Evolutionary conservation across 768 basidiomycete species (phyloP).

Genomic region (Clitopilus hobsonii): DNA sequence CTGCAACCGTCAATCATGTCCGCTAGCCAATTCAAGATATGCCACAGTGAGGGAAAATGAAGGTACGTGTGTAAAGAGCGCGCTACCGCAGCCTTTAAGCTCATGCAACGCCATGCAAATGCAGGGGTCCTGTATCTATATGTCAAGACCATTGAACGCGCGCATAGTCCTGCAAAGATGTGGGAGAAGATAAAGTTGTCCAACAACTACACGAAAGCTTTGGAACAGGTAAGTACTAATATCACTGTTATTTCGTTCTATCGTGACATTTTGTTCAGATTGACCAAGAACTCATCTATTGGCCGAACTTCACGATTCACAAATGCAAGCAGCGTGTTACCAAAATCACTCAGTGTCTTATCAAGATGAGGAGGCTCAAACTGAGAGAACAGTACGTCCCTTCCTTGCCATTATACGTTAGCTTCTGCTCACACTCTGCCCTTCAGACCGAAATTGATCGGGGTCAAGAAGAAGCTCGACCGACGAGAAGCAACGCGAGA

Average conservation of each 20-base stretch:
- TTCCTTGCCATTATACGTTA: background rate
- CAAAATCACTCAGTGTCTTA: constrained; percentile 98
- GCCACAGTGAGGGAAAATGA: constrained; percentile 97
- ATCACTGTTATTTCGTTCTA: constrained; percentile 2
- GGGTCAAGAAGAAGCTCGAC: constrained; percentile 96
- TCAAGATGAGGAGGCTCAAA: constrained; percentile 93
- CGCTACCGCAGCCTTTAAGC: too few species aligned
- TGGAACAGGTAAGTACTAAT: constrained; percentile 69
- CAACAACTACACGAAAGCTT: constrained; percentile 90
- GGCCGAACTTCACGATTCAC: constrained; percentile 96
- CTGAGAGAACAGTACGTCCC: constrained; percentile 75
- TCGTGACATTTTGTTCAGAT: constrained; percentile 49
- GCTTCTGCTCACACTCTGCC: background rate
- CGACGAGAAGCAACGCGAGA: constrained; percentile 89
- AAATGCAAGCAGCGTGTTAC: constrained; percentile 99
- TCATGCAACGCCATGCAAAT: too few species aligned
- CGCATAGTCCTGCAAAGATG: constrained; percentile 94
- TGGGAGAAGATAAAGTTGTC: constrained; percentile 95
- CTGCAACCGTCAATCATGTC: constrained; percentile 93
- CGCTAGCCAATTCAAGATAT: constrained; percentile 95
- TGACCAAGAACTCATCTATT: constrained; percentile 92
- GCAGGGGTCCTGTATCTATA: constrained; percentile 86
- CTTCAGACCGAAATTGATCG: constrained; percentile 82
- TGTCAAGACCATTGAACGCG: constrained; percentile 96
- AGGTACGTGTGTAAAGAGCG: constrained; percentile 45